phyloP scores from a whole-genome alignment of 192 early-diverging fungal species.

The Rhizoclosmatium globosum region DNA sequence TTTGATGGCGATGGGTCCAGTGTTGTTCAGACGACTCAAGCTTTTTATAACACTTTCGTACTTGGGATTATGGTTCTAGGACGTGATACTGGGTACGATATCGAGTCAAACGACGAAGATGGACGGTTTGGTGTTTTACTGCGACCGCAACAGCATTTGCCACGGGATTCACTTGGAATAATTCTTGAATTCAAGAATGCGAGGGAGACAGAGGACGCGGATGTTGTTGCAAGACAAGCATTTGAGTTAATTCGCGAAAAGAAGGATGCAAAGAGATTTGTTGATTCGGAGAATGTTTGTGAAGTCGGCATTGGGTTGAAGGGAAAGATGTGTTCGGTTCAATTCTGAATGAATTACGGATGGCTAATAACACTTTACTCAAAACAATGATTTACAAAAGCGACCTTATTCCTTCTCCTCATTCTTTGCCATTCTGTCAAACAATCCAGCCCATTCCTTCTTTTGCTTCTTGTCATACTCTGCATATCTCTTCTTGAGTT shows the following conservation, averaged over 20 bases:
- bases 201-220: not conserved
- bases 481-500: constrained; percentile 28
- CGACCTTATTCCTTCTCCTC: too few species aligned
- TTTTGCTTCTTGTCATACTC: constrained; percentile 49
- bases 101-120: constrained; percentile 13
- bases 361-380: too few species aligned
- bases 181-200: constrained; percentile 14
- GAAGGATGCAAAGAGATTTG: constrained; percentile 2
- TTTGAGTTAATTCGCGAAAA: constrained; percentile 13
- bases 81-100: constrained; percentile 1
- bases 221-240: not conserved
- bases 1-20: not conserved
- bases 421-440: constrained; percentile 30
- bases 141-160: not conserved
- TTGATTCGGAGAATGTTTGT: constrained; percentile 7
- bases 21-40: too few species aligned
- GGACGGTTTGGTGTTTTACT: constrained; percentile 9
- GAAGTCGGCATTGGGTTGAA: constrained; percentile 22
- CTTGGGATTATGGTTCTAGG: not conserved
- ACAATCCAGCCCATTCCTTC: constrained; percentile 53
- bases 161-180: constrained; percentile 4
- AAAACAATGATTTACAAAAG: too few species aligned
- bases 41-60: constrained; percentile 12
- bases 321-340: constrained; percentile 6
- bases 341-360: not conserved